Base-by-base conservation (phyloP, 2,329 filamentous ascomycete genomes). In the Leptosphaerulina australis region DNA sequence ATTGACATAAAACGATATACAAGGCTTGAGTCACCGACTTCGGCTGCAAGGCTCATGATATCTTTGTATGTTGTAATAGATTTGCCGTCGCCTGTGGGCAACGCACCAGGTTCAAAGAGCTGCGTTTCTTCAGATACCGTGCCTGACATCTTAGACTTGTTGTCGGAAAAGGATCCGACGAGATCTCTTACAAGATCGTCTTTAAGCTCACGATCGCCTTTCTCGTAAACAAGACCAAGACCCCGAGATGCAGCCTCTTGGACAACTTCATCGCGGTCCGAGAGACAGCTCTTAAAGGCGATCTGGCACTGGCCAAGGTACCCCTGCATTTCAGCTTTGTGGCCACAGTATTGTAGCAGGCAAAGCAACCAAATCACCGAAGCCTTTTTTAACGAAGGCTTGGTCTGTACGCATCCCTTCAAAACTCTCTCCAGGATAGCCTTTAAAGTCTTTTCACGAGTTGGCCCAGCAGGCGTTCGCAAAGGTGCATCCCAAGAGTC, bases 1-100 rank as follows among this genome's bases (percentile, higher is more conserved):
- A 99, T 81, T 0, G 92, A 93, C 94, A 99, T 99, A 76, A 99
- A 97, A 54, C 92, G 91, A 77, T 99, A 99, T 1, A 97, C 90
- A n/a, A 99, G 79, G 61, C 89, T 92, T 50, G 94, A 93, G 65
- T 99, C 93, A 9, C 94, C 94, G 25, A 97, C 92, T 74, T 99
- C 94, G 33, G 93, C 90, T n/a, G 94, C 94, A 37, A 99, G 79
- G 60, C 82, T 94, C 72, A 99, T 89, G 59, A 99, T 97, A 67
- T 99, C 94, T 69, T 96, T 96, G 77, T 99, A 99, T 0, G 93
- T 97, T 0, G 91, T 97, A 46, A 97, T 84, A 0, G 91, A 90
- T 25, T 51, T 51, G 6, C 91, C 91, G 58, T 96, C 91, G 3
- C 92, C 91, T 0, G 92, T 97, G 0, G 92, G 92, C 10, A 97